Evolutionary conservation across 352 stramenopile genomes (phyloP), one percentile per base, ranked within the genome.

Genomic region (Globisporangium emineosum): DNA sequence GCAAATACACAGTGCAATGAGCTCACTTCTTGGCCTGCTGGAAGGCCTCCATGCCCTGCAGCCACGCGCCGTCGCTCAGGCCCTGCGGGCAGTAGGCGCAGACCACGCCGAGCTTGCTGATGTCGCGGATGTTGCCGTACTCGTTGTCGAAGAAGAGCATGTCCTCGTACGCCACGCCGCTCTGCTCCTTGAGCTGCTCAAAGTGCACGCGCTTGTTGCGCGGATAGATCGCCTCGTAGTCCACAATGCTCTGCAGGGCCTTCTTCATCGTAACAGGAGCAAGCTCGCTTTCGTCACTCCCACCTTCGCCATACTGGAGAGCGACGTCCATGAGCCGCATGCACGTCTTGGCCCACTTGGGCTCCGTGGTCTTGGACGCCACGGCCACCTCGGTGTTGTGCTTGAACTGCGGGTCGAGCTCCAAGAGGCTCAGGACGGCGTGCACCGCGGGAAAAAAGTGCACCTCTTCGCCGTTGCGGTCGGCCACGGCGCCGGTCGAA

Each of bases 81-180:
- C 89, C 89, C 25, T 91, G 71, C 0, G 86, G 89, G 59, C 81
- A 94, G 68, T 93, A 94, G 7, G 65, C 81, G 25, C 86, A 92
- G 17, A 84, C 81, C 19, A 96, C 88, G 12, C 88, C 88, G 4
- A 97, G 63, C 23, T 65, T 57, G 21, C 76, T 64, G 27, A 97
- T 81, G 58, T 90, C 72, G 21, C 67, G 52, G 53, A 92, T 89
- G 72, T 97, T 97, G 64, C 83, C 77, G 37, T 77, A 79, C 70
- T 97, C 88, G 65, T 97, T 97, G 78, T 99, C 96, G 72, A 98
- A 99, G 77, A 99, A 99, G 37, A 99, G 79, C 96, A 99, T 99
- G 61, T 96, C 82, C 72, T 97, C 81, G 70, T 97, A 98, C 27
- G 73, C 71, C 53, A 99, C 84, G 33, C 85, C 81, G 45, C 90